A percentile compares a stretch with the other conserved stretches of the same genome.
These are phyloP conservation scores for Cudoniella acicularis DNA, from an alignment of 495 filamentous ascomycete genomes.

Conservation along the genomic window DNA sequence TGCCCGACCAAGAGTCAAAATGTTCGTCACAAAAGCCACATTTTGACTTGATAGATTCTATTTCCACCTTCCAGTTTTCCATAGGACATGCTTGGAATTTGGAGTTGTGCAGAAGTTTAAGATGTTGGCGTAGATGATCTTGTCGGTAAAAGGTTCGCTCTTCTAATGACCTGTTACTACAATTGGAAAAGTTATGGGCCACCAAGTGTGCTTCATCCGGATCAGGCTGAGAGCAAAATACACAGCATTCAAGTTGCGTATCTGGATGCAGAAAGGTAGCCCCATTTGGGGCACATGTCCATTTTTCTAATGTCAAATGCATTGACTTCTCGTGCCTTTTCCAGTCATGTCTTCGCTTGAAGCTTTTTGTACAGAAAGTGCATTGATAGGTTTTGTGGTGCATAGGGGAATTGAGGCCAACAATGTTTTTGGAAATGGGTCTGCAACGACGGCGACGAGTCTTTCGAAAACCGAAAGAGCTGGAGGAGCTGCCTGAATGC, in stretches of 20 bases:
- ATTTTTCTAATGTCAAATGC: neutral
- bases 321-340: neutral
- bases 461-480: too few species aligned
- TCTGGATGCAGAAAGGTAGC: neutral
- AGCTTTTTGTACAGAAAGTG: neutral
- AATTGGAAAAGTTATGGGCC: neutral
- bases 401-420: neutral
- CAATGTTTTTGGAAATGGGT: neutral
- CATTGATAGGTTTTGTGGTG: neutral
- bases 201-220: neutral
- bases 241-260: neutral
- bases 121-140: neutral
- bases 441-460: neutral
- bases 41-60: neutral
- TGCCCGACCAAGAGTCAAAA: slow-evolving; percentile 1
- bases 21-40: neutral
- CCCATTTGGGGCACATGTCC: neutral
- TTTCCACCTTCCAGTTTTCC: neutral
- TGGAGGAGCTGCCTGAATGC: too few species aligned
- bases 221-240: neutral
- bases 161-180: neutral
- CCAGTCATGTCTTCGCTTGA: neutral
- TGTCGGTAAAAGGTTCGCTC: neutral
- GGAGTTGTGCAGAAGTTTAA: neutral
- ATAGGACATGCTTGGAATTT: neutral